These are phyloP conservation scores for Fremontodendron californicum DNA, from an alignment of 345 rosid species.

Conservation along the genomic window DNA sequence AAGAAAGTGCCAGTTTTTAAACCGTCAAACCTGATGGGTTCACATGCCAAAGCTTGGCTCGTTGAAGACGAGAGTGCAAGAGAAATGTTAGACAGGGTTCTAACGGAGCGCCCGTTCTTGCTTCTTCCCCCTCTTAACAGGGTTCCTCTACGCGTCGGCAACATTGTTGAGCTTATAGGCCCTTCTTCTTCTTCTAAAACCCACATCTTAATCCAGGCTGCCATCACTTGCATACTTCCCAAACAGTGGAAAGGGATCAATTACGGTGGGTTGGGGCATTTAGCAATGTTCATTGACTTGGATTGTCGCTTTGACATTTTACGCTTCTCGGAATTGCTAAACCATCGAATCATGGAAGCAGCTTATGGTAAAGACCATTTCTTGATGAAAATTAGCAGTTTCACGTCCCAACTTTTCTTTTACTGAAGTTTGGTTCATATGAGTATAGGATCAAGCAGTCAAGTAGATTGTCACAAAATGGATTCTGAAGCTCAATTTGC, in stretches of 20 bases:
- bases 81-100: conserved; percentile 53
- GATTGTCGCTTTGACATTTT: conserved; percentile 67
- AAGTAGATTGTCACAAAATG: conserved; percentile 25
- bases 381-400: background rate
- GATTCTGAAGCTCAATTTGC: conserved; percentile 13
- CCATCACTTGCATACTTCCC: conserved; percentile 67
- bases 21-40: background rate
- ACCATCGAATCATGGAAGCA: conserved; percentile 44
- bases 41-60: conserved; percentile 39
- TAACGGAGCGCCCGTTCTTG: conserved; percentile 35
- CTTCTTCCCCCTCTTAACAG: conserved; percentile 63
- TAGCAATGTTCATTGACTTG: conserved; percentile 60
- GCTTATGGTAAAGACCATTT: conserved; percentile 14
- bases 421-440: background rate
- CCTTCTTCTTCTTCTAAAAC: conserved; percentile 74
- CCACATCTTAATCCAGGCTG: conserved; percentile 61
- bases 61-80: conserved; percentile 53
- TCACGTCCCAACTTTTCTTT: background rate
- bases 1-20: background rate
- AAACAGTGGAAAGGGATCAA: conserved; percentile 53
- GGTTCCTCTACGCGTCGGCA: conserved; percentile 60
- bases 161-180: conserved; percentile 66
- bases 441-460: conserved; percentile 26
- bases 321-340: conserved; percentile 60
- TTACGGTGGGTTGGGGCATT: conserved; percentile 64